Percentiles rank a stretch among this genome's conserved stretches.
phyloP scores from a whole-genome alignment of 192 early-diverging fungal genomes.

The Coemansia sp. region DNA sequence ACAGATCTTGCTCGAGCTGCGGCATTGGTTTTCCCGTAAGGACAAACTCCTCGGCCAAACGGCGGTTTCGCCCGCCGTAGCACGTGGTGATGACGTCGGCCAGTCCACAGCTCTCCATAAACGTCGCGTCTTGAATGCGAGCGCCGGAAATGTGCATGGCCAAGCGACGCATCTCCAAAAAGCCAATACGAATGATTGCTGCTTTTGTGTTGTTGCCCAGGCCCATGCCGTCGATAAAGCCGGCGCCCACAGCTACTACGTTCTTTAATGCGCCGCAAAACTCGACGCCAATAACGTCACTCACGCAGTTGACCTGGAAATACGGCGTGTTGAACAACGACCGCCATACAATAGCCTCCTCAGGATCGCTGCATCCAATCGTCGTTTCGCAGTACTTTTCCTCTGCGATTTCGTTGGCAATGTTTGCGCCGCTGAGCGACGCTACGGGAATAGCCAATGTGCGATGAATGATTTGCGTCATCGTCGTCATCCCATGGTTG shows the following conservation, averaged over 20 bases:
- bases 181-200: slow-evolving; percentile 91
- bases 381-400: slow-evolving; percentile 97
- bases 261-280: slow-evolving; percentile 98
- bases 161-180: slow-evolving; percentile 95
- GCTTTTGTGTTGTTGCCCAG: slow-evolving; percentile 97
- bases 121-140: slow-evolving; percentile 87
- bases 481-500: slow-evolving; percentile 68
- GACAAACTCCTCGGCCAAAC: slow-evolving; percentile 88
- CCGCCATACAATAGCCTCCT: slow-evolving; percentile 76
- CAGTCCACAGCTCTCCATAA: slow-evolving; percentile 95
- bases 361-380: slow-evolving; percentile 68
- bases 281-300: slow-evolving; percentile 91
- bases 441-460: slow-evolving; percentile 73
- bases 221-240: slow-evolving; percentile 90
- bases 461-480: slow-evolving; percentile 78
- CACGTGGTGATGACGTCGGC: slow-evolving; percentile 97
- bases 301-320: slow-evolving; percentile 81
- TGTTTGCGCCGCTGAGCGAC: slow-evolving; percentile 94
- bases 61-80: slow-evolving; percentile 94
- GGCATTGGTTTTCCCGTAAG: slow-evolving; percentile 91
- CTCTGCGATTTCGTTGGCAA: slow-evolving; percentile 91
- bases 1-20: slow-evolving; percentile 83
- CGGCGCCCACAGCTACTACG: slow-evolving; percentile 95
- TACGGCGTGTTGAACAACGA: slow-evolving; percentile 84
- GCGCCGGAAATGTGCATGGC: slow-evolving; percentile 74